phyloP scores from a whole-genome alignment of 768 basidiomycete species.

The Mycena galopus region DNA sequence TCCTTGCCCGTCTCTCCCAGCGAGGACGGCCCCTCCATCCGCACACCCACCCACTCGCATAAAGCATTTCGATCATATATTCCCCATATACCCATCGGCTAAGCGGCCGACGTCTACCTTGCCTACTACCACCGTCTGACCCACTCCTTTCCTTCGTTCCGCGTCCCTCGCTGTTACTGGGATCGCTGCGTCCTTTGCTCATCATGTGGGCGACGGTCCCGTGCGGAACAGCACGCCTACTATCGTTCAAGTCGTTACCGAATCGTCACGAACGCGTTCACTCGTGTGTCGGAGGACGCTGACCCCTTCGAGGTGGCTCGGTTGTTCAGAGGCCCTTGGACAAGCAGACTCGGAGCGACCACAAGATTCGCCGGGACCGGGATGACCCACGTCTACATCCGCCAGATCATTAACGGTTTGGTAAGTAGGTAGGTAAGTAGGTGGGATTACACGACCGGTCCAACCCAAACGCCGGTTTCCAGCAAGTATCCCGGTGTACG shows the following conservation, averaged over 20 bases:
- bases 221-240: conserved; percentile 68
- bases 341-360: conserved; percentile 57
- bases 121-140: too few relatives aligned
- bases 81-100: too few relatives aligned
- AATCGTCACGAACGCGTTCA: conserved; percentile 58
- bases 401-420: conserved; percentile 86
- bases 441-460: too few relatives aligned
- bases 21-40: too few relatives aligned
- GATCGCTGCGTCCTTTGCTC: conserved; percentile 69
- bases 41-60: too few relatives aligned
- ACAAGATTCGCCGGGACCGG: conserved; percentile 83
- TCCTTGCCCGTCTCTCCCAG: too few relatives aligned
- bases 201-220: conserved; percentile 51
- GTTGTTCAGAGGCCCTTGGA: conserved; percentile 66
- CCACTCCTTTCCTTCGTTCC: conserved; percentile 31
- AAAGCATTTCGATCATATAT: too few relatives aligned
- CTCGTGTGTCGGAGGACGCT: conserved; percentile 50
- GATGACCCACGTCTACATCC: conserved; percentile 90
- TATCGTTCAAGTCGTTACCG: conserved; percentile 67
- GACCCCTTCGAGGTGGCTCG: conserved; percentile 75
- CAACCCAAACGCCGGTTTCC: too few relatives aligned
- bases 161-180: conserved; percentile 72
- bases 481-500: too few relatives aligned
- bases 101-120: too few relatives aligned
- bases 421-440: too few relatives aligned